Base-by-base conservation (phyloP, 345 rosid species). In the Dipteronia dyeriana region DNA sequence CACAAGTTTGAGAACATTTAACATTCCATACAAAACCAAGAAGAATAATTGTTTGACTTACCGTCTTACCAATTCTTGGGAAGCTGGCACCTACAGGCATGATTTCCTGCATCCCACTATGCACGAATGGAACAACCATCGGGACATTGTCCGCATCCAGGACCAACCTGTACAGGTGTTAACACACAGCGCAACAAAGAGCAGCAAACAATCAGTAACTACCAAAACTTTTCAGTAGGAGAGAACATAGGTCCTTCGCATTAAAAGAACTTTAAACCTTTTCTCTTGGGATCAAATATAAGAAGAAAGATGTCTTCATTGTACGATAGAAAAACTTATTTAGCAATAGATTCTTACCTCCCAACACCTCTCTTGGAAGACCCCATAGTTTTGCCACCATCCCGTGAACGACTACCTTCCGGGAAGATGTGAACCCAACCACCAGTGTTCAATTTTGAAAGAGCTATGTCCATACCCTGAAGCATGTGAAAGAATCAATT, bases 351-450 rank as follows among this genome's bases (percentile, higher is more conserved):
- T 56, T 31, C 87, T 82, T 59, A 94, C 99, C 98, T 94, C 72
- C 98, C 99, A 62, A 94, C 92, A 54, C 99, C 99, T 86, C 97
- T 94, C 84, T 96, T 96, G 10, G 92, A 76, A 70, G 97, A 84
- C 26, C 94, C 88, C 76, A 96, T 70, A 3, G 97, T 94, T 86
- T 90, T 92, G 22, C 99, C 97, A 77, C 98, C 99, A 85, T 94
- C 98, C 63, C 97, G 84, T 49, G 98, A 94, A 53, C 97, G 93
- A 74, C 98, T 90, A 7, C 98, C 99, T 85, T 96, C 99, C 10
- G 99, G 99, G 78, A 96, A 96, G 69, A 96, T 96, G 82, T 96
- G 98, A 82, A 96, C 97, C 99, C 98, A 96, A 2, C 97, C 97
- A 63, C 99, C 99, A 77, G 67, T 83, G 60, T 96, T 96, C 80